These are phyloP conservation scores for Moricandia moricandioides DNA, from an alignment of 345 rosid genomes.

Conservation along the genomic window DNA sequence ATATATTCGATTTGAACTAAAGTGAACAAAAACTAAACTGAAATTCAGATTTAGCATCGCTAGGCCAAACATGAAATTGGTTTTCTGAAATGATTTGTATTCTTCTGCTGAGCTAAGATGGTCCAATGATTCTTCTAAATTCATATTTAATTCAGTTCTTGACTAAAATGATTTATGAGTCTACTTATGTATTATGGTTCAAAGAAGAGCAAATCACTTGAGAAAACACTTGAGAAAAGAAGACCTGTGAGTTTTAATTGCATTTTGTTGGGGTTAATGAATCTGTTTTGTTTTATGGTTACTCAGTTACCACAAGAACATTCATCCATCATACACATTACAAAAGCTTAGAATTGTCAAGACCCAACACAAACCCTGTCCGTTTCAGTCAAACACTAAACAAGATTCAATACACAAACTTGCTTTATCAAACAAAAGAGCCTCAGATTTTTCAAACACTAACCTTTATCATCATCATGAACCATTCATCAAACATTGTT, in stretches of 20 bases:
- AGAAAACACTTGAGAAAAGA: slow-evolving; percentile 17
- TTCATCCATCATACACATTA: neutral
- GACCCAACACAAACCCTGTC: neutral
- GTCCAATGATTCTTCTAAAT: neutral
- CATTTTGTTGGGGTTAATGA: slow-evolving; percentile 16
- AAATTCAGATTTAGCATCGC: neutral
- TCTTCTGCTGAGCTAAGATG: neutral
- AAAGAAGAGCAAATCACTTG: slow-evolving; percentile 62
- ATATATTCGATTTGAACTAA: neutral
- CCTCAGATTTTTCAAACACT: neutral
- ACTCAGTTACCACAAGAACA: slow-evolving; percentile 14
- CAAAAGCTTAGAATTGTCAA: neutral
- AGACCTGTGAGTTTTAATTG: neutral
- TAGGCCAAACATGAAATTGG: neutral
- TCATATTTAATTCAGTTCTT: neutral
- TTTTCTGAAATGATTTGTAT: neutral
- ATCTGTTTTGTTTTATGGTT: slow-evolving; percentile 24
- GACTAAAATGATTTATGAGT: neutral
- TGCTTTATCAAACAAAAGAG: slow-evolving; percentile 23
- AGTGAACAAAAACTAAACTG: neutral
- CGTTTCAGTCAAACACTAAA: neutral
- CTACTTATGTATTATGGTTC: slow-evolving; percentile 14
- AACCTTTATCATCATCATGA: neutral
- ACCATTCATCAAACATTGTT: neutral
- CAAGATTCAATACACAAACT: neutral